Base-by-base conservation (phyloP, 2,329 filamentous ascomycete species). In the Penicillium verrucosum region DNA sequence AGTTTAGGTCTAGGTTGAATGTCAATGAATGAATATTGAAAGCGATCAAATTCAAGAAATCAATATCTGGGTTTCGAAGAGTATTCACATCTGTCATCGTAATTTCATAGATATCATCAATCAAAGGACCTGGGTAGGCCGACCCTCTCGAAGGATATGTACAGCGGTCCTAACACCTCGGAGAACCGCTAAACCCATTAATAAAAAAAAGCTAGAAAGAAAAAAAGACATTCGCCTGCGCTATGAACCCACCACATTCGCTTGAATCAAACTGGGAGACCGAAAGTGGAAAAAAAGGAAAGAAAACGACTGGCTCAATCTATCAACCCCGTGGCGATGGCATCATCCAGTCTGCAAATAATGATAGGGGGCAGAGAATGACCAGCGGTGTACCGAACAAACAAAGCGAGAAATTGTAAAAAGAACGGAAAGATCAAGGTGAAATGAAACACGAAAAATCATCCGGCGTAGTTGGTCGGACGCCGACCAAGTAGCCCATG, bases 401-500 rank as follows among this genome's bases (percentile, higher is more conserved):
- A 51, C 8, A 32, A 42, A 34, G 36, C 5, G 18, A 30, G 16
- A 37, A 27, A 30, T 11, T 11, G 32, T 4, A 32, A 44, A 34
- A 37, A 38, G 37, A 37, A 37, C n/a, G 29, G 10, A 38, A 21
- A 54, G n/a, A 43, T 41, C 8, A 23, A 45, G 11, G 18, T 27
- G 7, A 34, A 34, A 42, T 21, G 6, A 23, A 43, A 36, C 12
- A 25, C 7, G n/a, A 8, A 36, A 23, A 14, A 54, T 56, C 45
- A 68, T 42, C 61, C 56, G 18, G 60, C 44, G 30, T 66, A 65
- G 37, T 54, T 57, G 11, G 59, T 48, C 36, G 56, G 57, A 29
- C 65, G 49, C 36, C 62, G 49, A 54, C 61, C 42, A 46, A 51
- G 50, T 49, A 65, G 27, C n/a, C 65, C 60, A 54, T 61, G 60